Evolutionary conservation across 1,139 yeast species (phyloP).

Genomic region (Nematodospora anomalae): DNA sequence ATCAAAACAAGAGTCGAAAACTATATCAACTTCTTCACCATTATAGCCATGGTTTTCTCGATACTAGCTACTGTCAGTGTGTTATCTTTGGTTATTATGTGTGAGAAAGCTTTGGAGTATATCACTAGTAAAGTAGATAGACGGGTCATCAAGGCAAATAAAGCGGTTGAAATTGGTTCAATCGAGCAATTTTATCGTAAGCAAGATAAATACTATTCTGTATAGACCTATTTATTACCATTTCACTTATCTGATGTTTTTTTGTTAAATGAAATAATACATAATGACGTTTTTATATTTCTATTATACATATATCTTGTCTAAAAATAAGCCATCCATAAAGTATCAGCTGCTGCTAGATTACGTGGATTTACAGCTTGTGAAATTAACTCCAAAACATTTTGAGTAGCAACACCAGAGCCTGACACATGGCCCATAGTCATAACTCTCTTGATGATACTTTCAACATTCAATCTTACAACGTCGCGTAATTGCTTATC

Average conservation of each 20-base stretch:
- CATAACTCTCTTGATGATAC: constrained; percentile 66
- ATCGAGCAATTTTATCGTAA: constrained; percentile 9
- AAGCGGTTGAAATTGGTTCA: constrained; percentile 9
- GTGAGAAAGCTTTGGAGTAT: constrained; percentile 18
- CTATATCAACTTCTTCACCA: constrained; percentile 18
- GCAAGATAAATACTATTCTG: constrained; percentile 12
- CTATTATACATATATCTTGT: constrained; percentile 3
- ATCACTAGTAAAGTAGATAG: constrained; percentile 23
- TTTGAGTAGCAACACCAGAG: constrained; percentile 84
- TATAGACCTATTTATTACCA: constrained; percentile 2
- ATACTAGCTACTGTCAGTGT: constrained; percentile 15
- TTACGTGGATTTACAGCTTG: constrained; percentile 96
- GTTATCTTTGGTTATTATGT: constrained; percentile 13
- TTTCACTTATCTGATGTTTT: not conserved
- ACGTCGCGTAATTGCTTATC: constrained; percentile 84
- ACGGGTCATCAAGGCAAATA: constrained; percentile 12
- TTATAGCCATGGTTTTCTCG: constrained; percentile 17
- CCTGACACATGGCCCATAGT: constrained; percentile 80
- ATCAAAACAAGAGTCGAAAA: constrained; percentile 28
- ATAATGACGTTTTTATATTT: constrained; percentile 1
- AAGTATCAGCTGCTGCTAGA: constrained; percentile 86
- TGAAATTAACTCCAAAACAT: constrained; percentile 85
- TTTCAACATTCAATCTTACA: constrained; percentile 84
- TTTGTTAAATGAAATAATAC: constrained; percentile 5
- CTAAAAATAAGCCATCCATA: constrained; percentile 93